Evolutionary conservation across 1,139 yeast species (phyloP).

Genomic region (Nakaseomyces sp.): DNA sequence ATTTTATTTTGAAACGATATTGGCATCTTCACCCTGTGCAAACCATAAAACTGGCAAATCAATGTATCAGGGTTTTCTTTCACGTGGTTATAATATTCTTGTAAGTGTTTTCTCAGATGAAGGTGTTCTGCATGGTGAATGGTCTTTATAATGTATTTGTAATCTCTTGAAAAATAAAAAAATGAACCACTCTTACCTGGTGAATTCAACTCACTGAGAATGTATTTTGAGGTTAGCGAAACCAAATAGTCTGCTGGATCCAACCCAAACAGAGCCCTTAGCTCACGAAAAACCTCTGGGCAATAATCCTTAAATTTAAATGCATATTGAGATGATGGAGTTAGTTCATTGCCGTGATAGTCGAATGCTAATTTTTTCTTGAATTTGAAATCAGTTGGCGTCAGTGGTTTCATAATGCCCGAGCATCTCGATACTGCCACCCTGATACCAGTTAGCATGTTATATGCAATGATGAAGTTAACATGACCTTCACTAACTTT

Average conservation of each 20-base stretch:
- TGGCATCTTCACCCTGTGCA: constrained; percentile 89
- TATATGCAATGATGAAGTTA: constrained; percentile 88
- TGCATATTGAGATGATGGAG: constrained; percentile 83
- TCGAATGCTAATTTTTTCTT: constrained; percentile 80
- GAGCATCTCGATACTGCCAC: constrained; percentile 91
- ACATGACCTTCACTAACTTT: constrained; percentile 88
- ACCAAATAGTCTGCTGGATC: constrained; percentile 95
- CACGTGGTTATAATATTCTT: constrained; percentile 74
- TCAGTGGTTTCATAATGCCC: constrained; percentile 68
- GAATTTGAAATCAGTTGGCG: constrained; percentile 58
- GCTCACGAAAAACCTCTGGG: constrained; percentile 87
- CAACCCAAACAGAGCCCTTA: constrained; percentile 68
- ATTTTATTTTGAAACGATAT: constrained; percentile 39
- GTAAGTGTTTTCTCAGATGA: constrained; percentile 64
- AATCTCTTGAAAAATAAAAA: constrained; percentile 90
- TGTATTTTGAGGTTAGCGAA: constrained; percentile 86
- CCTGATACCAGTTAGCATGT: constrained; percentile 94
- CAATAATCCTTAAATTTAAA: constrained; percentile 95
- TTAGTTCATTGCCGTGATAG: constrained; percentile 76
- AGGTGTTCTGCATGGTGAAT: constrained; percentile 90
- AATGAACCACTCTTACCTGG: constrained; percentile 98
- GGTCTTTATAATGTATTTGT: constrained; percentile 88
- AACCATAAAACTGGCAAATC: constrained; percentile 87
- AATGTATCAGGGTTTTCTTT: constrained; percentile 79
- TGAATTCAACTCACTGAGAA: constrained; percentile 83